Conservation (phyloP, 2,329 filamentous ascomycete genomes). For the Monosporascus ibericus region DNA sequence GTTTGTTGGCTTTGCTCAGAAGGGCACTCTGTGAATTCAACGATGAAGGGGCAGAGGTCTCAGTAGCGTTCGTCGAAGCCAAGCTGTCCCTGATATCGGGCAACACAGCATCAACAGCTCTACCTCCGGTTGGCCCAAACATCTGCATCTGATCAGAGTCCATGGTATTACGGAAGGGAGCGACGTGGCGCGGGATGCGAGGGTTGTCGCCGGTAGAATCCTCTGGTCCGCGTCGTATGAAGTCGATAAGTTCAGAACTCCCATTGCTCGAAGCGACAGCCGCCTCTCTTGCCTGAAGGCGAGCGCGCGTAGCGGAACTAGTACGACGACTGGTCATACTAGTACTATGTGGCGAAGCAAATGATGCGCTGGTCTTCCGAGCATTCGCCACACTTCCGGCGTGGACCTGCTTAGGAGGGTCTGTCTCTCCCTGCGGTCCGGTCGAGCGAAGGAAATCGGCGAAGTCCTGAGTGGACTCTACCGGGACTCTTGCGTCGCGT, state of each 20-base stretch:
- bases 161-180: conserved; percentile 78
- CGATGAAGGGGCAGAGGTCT: conserved; percentile 57
- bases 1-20: conserved; percentile 37
- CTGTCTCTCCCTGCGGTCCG: conserved; percentile 52
- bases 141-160: conserved; percentile 69
- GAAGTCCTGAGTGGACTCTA: conserved; percentile 73
- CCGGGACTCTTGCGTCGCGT: conserved; percentile 64
- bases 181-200: conserved; percentile 74
- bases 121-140: conserved; percentile 45
- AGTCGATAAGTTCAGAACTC: conserved; percentile 87
- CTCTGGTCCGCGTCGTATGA: conserved; percentile 83
- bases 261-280: conserved; percentile 55
- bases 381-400: conserved; percentile 15
- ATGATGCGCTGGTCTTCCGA: conserved; percentile 28
- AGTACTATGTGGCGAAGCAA: conserved; percentile 24
- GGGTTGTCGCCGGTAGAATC: conserved; percentile 51
- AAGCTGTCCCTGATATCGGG: conserved; percentile 51
- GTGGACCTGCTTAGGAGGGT: conserved; percentile 15
- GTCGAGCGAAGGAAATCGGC: conserved; percentile 86
- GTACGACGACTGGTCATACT: conserved; percentile 34
- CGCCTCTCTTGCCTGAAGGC: conserved; percentile 67
- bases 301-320: conserved; percentile 39
- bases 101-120: conserved; percentile 51
- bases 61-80: conserved; percentile 50
- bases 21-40: conserved; percentile 72